phyloP scores from a whole-genome alignment of 2,329 filamentous ascomycete genomes.

The Epichloe sibirici region DNA sequence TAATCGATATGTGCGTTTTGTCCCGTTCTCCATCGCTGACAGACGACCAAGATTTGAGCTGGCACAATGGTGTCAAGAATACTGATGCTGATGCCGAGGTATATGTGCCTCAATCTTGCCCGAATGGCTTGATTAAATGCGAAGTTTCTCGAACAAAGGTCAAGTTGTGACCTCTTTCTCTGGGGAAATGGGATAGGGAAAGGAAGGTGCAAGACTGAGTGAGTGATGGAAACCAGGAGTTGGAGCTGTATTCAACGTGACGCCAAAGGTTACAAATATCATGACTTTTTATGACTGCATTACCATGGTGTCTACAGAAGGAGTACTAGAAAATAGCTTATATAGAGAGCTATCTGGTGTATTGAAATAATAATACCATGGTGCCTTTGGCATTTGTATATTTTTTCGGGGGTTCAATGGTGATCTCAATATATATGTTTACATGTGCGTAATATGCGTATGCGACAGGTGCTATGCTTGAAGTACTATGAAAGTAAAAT shows the following conservation, averaged over 20 bases:
- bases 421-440: not conserved
- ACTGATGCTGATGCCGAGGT: slow-evolving; percentile 93
- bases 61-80: slow-evolving; percentile 93
- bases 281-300: not conserved
- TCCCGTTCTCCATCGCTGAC: not conserved
- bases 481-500: not conserved
- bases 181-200: not conserved
- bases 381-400: not conserved
- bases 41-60: slow-evolving; percentile 60
- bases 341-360: too few relatives aligned
- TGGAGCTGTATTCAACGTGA: not conserved
- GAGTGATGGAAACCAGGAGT: not conserved
- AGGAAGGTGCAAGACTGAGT: not conserved
- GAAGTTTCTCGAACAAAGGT: slow-evolving; percentile 53
- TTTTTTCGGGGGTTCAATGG: not conserved
- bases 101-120: slow-evolving; percentile 82
- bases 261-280: not conserved
- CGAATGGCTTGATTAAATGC: slow-evolving; percentile 93
- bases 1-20: not conserved
- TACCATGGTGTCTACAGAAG: not conserved
- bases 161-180: not conserved
- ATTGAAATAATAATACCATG: not conserved
- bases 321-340: too few relatives aligned
- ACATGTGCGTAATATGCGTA: not conserved
- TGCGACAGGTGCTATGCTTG: not conserved